A percentile compares a stretch with the other conserved stretches of the same genome.
Conservation (phyloP, 345 rosid species). For the Tarenaya hassleriana region DNA sequence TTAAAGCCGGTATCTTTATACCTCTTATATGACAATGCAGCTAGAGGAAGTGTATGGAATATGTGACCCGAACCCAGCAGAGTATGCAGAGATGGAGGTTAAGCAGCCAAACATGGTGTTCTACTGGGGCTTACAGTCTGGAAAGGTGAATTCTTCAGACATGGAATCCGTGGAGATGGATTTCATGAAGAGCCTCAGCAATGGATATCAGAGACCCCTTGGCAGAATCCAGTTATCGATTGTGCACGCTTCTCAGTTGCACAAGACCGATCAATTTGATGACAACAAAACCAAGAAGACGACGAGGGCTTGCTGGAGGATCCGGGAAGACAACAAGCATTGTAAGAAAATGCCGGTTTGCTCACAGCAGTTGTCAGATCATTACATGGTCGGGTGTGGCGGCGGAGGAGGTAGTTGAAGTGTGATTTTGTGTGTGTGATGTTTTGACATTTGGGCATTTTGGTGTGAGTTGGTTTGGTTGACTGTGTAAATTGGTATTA, state of each 20-base stretch:
- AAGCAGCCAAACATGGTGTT: slow-evolving; percentile 32
- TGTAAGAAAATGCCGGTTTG: slow-evolving; percentile 28
- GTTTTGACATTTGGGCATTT: neutral
- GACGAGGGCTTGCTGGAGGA: slow-evolving; percentile 41
- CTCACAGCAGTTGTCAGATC: slow-evolving; percentile 37
- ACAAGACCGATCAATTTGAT: slow-evolving; percentile 23
- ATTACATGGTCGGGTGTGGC: slow-evolving; percentile 37
- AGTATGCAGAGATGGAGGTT: slow-evolving; percentile 32
- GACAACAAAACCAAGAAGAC: slow-evolving; percentile 29
- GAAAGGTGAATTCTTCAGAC: slow-evolving; percentile 22
- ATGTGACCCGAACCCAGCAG: slow-evolving; percentile 52
- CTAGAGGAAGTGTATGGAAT: slow-evolving; percentile 43
- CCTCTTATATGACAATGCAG: slow-evolving; percentile 28
- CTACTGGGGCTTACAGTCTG: slow-evolving; percentile 49
- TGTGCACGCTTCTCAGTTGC: slow-evolving; percentile 37
- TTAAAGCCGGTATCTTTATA: too few species aligned
- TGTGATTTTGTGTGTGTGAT: slow-evolving; percentile 15
- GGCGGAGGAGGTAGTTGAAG: slow-evolving; percentile 2
- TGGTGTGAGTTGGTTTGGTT: too few species aligned
- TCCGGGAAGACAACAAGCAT: slow-evolving; percentile 33
- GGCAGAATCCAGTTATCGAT: slow-evolving; percentile 37
- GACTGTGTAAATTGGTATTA: too few species aligned
- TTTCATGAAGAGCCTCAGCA: slow-evolving; percentile 37
- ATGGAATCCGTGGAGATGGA: slow-evolving; percentile 33
- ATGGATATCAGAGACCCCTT: slow-evolving; percentile 31